phyloP scores from a whole-genome alignment of 2,329 filamentous ascomycete species.

The Apiospora saccharicola region DNA sequence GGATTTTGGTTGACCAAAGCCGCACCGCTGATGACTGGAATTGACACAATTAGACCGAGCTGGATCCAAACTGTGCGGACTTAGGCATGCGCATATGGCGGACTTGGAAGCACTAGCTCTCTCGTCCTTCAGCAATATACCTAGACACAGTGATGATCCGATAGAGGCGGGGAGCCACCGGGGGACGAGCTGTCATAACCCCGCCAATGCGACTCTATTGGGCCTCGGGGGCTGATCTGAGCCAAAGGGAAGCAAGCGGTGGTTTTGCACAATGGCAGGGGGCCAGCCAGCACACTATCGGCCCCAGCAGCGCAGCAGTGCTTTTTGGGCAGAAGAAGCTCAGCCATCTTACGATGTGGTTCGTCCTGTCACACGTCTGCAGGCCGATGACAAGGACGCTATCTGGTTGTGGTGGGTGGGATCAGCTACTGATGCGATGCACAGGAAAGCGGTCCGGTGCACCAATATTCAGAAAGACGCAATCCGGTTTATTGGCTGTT shows the following conservation, averaged over 20 bases:
- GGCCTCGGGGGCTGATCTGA: slow-evolving; percentile 8
- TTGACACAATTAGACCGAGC: not conserved
- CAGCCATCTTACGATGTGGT: slow-evolving; percentile 20
- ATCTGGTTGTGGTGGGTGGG: not conserved
- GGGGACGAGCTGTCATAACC: slow-evolving; percentile 15
- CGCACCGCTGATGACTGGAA: not conserved
- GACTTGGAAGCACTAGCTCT: not conserved
- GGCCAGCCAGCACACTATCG: slow-evolving; percentile 7
- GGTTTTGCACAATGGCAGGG: not conserved
- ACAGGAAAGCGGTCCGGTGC: not conserved
- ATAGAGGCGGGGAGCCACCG: slow-evolving; percentile 14
- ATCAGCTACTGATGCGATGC: not conserved
- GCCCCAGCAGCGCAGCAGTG: not conserved
- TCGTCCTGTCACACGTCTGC: slow-evolving; percentile 8
- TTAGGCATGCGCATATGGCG: not conserved
- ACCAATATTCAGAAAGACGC: not conserved
- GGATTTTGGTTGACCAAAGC: not conserved
- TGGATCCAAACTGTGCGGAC: slow-evolving; percentile 5
- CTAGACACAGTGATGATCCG: slow-evolving; percentile 14
- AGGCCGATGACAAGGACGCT: not conserved
- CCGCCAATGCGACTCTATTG: slow-evolving; percentile 21
- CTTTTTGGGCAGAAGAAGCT: slow-evolving; percentile 9
- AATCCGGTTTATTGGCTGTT: not conserved
- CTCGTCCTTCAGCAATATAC: not conserved
- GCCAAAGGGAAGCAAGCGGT: slow-evolving; percentile 9